phyloP scores from a whole-genome alignment of 1,284 basidiomycete genomes.

The Vanrija sp. region DNA sequence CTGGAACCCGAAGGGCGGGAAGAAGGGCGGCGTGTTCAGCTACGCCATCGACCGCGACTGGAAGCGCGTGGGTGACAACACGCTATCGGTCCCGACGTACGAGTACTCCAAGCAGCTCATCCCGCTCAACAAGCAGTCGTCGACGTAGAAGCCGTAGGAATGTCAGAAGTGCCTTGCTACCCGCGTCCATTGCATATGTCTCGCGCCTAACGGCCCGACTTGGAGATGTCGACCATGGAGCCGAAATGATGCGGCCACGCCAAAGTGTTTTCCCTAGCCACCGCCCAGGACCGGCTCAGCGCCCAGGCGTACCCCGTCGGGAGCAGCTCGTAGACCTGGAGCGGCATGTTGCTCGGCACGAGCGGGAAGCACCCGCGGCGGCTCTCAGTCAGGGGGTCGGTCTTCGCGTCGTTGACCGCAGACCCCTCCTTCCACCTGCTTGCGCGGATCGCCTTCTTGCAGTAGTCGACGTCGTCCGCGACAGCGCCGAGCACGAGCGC shows the following conservation, averaged over 20 bases:
- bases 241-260: too few species aligned
- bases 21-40: not conserved
- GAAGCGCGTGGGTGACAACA: not conserved
- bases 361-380: not conserved
- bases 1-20: not conserved
- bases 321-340: not conserved
- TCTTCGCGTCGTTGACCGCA: not conserved
- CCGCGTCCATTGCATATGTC: too few species aligned
- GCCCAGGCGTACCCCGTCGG: not conserved
- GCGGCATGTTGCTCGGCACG: not conserved
- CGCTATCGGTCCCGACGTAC: not conserved
- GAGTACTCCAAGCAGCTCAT: not conserved
- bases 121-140: not conserved
- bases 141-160: too few species aligned
- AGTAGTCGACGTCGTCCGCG: not conserved
- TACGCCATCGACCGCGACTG: conserved; percentile 1
- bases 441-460: not conserved
- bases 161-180: too few species aligned
- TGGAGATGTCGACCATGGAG: too few species aligned
- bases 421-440: not conserved
- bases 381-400: not conserved
- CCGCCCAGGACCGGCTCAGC: not conserved
- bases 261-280: too few species aligned
- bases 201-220: too few species aligned
- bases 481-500: not conserved